These are phyloP conservation scores for Paraleonurus japonicus DNA, from an alignment of 257 asterid genomes.

Conservation along the genomic window DNA sequence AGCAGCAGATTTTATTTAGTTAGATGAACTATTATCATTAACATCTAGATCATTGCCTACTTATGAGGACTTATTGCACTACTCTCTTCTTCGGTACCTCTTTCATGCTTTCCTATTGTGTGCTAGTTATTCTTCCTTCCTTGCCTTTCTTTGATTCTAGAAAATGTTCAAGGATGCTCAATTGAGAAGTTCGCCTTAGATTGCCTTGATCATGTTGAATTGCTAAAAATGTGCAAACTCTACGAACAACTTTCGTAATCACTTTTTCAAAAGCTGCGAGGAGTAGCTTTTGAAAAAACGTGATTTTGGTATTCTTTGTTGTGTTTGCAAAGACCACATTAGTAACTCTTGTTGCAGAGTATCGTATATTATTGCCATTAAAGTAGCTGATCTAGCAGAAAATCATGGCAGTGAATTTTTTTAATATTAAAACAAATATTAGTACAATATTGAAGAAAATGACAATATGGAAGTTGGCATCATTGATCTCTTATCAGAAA, in stretches of 20 bases:
- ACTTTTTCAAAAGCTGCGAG: no score
- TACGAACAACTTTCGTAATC: no score
- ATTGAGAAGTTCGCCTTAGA: neutral
- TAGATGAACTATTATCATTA: neutral
- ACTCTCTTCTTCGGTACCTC: neutral
- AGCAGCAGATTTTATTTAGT: neutral
- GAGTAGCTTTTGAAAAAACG: no score
- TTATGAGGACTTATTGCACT: neutral
- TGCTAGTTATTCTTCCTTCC: no score
- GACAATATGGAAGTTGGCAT: neutral
- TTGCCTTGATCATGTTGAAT: neutral
- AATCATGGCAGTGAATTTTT: neutral
- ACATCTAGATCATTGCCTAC: neutral
- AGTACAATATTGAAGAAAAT: neutral
- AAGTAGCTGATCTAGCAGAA: conserved; percentile 1
- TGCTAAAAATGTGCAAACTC: no score
- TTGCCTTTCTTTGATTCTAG: neutral
- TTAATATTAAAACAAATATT: no score
- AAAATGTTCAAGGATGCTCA: neutral
- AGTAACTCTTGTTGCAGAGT: neutral
- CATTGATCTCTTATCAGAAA: neutral
- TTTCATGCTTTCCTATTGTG: neutral
- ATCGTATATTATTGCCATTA: neutral
- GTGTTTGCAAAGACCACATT: no score
- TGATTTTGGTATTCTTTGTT: no score